phyloP scores from a whole-genome alignment of 108 stramenopile genomes.

The Nitzschia inconspicua region DNA sequence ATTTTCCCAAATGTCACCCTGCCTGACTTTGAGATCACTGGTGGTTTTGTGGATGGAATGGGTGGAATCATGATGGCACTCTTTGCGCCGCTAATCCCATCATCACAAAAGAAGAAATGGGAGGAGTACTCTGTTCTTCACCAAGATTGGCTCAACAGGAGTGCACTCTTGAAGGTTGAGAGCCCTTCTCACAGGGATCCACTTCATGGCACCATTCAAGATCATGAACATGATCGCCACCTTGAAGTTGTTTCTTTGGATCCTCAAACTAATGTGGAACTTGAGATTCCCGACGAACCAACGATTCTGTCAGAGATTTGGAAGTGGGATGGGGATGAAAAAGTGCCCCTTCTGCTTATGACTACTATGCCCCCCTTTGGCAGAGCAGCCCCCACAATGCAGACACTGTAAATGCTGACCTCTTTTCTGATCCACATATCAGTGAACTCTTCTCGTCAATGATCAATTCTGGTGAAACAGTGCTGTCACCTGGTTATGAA shows the following conservation, averaged over 20 bases:
- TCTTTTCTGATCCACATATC: constrained; percentile 6
- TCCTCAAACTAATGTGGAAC: no score
- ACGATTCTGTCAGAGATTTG: constrained; percentile 4
- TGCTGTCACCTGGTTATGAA: constrained; percentile 4
- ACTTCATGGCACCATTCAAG: constrained; percentile 1
- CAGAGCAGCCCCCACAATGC: constrained; percentile 17
- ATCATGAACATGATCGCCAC: constrained; percentile 15
- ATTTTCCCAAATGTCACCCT: constrained; percentile 9
- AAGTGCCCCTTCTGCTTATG: background rate
- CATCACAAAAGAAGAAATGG: constrained; percentile 10
- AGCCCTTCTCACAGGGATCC: constrained; percentile 9
- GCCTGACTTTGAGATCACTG: constrained; percentile 16
- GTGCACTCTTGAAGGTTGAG: constrained; percentile 1
- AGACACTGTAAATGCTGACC: constrained; percentile 14
- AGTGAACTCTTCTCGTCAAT: background rate
- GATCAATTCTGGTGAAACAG: background rate
- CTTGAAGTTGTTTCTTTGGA: no score
- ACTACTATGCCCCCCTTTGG: constrained; percentile 27
- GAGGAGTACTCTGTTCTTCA: constrained; percentile 19
- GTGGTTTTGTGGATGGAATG: constrained; percentile 24
- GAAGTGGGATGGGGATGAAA: background rate
- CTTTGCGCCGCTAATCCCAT: constrained; percentile 19
- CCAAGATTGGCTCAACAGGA: constrained; percentile 21
- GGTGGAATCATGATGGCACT: constrained; percentile 9
- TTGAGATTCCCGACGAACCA: no score